These are phyloP conservation scores for Colletotrichum agaves DNA, from an alignment of 2,329 filamentous ascomycete genomes.

Conservation along the genomic window DNA sequence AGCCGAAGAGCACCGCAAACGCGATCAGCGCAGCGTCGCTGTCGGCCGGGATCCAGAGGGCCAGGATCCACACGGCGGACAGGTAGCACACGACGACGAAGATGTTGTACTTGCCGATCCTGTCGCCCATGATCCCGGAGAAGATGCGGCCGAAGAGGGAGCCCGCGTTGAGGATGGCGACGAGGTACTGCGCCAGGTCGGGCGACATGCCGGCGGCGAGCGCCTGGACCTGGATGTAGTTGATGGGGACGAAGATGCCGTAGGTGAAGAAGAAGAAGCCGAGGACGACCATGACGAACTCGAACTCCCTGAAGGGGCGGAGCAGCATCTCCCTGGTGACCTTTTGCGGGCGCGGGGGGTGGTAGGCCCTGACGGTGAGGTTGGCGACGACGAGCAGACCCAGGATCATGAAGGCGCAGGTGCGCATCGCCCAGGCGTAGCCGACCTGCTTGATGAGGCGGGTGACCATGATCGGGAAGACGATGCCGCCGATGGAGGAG, in stretches of 20 bases:
- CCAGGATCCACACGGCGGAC: constrained; percentile 51
- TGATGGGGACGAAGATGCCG: constrained; percentile 51
- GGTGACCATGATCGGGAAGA: constrained; percentile 54
- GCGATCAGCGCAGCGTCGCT: constrained; percentile 46
- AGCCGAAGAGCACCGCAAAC: constrained; percentile 55
- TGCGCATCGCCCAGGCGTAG: constrained; percentile 54
- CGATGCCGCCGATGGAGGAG: constrained; percentile 51
- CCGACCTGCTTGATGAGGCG: constrained; percentile 49
- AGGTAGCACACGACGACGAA: constrained; percentile 58
- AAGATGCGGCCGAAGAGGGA: constrained; percentile 51
- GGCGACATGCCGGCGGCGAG: constrained; percentile 43
- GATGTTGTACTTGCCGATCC: constrained; percentile 52
- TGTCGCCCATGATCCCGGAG: constrained; percentile 49
- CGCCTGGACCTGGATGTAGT: constrained; percentile 49
- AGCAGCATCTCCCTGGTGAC: constrained; percentile 45
- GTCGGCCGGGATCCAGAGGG: constrained; percentile 55
- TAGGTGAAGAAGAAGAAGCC: constrained; percentile 50
- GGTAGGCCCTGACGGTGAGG: constrained; percentile 45
- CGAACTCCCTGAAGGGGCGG: constrained; percentile 45
- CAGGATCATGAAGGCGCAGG: constrained; percentile 51
- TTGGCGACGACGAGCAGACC: constrained; percentile 47
- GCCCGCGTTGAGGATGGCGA: constrained; percentile 53
- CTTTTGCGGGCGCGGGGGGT: constrained; percentile 42
- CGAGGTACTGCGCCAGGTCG: constrained; percentile 47
- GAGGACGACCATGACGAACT: constrained; percentile 45